A percentile compares a stretch with the other conserved stretches of the same genome.
phyloP scores from a whole-genome alignment of 345 rosid genomes.

The Sapria himalayana region DNA sequence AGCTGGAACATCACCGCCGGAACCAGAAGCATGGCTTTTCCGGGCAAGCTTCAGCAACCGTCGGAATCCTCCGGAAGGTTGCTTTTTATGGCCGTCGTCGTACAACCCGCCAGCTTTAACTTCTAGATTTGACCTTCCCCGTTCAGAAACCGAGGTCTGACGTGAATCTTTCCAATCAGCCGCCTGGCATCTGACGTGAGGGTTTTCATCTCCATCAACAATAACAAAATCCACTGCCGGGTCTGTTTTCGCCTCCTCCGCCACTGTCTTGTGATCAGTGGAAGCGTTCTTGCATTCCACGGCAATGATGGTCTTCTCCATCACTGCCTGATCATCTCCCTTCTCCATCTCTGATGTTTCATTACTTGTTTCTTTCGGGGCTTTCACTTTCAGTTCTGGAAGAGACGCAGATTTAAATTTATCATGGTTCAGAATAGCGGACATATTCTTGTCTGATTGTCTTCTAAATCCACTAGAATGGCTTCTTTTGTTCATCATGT shows the following conservation, averaged over 20 bases:
- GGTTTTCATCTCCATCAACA: too few relatives aligned
- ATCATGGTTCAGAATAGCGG: conserved; percentile 68
- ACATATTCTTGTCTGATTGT: conserved; percentile 59
- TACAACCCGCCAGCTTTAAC: too few relatives aligned
- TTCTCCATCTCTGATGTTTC: conserved; percentile 13
- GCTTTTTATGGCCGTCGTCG: conserved; percentile 40
- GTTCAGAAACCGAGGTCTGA: too few relatives aligned
- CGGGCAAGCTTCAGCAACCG: conserved; percentile 56
- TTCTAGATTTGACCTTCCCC: too few relatives aligned
- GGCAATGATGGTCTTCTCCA: conserved; percentile 56
- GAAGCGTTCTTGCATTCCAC: conserved; percentile 37
- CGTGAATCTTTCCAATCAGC: too few relatives aligned
- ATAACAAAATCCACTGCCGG: too few relatives aligned
- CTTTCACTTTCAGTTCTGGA: conserved; percentile 50
- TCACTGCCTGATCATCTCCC: conserved; percentile 19
- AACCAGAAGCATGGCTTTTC: conserved; percentile 34
- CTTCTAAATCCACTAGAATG: conserved; percentile 48
- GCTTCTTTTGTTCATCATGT: conserved; percentile 27
- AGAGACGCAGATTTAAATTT: conserved; percentile 58
- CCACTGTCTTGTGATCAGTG: too few relatives aligned
- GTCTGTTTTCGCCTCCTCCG: too few relatives aligned
- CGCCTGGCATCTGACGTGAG: too few relatives aligned
- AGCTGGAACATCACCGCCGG: conserved; percentile 16
- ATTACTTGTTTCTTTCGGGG: conserved; percentile 18
- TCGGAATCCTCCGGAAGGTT: conserved; percentile 48